Evolutionary conservation across 2,329 filamentous ascomycete species (phyloP).

Genomic region (Stagonosporopsis chrysanthemi): DNA sequence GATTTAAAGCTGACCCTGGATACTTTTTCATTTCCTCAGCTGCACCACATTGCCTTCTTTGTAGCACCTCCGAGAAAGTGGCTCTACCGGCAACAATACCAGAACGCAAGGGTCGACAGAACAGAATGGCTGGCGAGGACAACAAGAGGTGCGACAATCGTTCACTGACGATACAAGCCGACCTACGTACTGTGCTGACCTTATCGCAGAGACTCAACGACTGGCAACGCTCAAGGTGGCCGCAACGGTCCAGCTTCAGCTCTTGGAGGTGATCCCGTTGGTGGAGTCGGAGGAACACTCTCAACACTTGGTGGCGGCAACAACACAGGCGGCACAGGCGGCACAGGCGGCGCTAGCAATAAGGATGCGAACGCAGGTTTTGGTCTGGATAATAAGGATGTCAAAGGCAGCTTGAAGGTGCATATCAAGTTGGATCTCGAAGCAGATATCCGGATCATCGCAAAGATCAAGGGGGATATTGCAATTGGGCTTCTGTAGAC

Average conservation of each 20-base stretch:
- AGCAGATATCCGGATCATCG: constrained; percentile 32
- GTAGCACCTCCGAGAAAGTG: constrained; percentile 8
- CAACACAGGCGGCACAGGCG: constrained; percentile 1
- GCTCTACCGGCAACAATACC: constrained; percentile 1
- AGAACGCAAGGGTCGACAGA: background rate
- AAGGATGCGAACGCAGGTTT: constrained; percentile 22
- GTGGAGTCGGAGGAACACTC: constrained; percentile 20
- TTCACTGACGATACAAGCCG: too few relatives aligned
- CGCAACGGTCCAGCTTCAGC: constrained; percentile 10
- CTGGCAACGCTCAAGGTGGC: constrained; percentile 12
- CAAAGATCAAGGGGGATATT: constrained; percentile 33
- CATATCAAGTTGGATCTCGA: constrained; percentile 36
- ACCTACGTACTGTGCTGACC: background rate
- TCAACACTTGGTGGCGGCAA: constrained; percentile 2
- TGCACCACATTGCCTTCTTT: too few relatives aligned
- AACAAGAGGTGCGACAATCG: constrained; percentile 1
- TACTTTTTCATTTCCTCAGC: background rate
- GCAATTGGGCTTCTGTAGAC: constrained; percentile 31
- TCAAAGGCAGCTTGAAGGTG: constrained; percentile 34
- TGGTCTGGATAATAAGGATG: constrained; percentile 33
- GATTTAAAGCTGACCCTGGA: constrained; percentile 2
- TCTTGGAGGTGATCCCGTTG: constrained; percentile 14
- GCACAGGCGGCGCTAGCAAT: constrained; percentile 11
- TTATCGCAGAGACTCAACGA: background rate
- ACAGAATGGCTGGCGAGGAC: constrained; percentile 16